Percentiles rank a stretch among this genome's conserved stretches.
These are phyloP conservation scores for Rutstroemia sp. DNA, from an alignment of 2,329 filamentous ascomycete genomes.

Conservation along the genomic window DNA sequence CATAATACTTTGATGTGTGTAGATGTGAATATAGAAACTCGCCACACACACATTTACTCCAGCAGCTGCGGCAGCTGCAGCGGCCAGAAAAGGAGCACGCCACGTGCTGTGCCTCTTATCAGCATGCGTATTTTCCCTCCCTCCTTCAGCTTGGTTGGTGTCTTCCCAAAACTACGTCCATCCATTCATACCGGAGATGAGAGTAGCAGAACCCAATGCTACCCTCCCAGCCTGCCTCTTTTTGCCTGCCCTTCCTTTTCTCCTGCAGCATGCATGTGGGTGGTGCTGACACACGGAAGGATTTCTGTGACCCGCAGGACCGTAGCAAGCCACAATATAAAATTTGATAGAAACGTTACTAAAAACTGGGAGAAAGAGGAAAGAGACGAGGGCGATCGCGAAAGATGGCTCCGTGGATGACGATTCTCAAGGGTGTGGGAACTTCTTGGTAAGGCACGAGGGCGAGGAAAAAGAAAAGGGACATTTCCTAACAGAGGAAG, in stretches of 20 bases:
- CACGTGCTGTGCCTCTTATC: conserved; percentile 9
- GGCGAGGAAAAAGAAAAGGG: neutral
- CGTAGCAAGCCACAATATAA: conserved; percentile 11
- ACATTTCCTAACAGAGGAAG: neutral
- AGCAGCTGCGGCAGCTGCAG: neutral
- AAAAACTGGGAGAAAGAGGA: neutral
- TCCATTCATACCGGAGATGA: neutral
- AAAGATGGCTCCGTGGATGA: too few species aligned
- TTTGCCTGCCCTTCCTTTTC: neutral
- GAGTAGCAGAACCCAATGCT: neutral
- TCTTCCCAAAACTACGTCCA: neutral
- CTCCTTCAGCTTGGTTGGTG: neutral
- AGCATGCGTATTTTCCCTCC: conserved; percentile 4
- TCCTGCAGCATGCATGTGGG: conserved; percentile 9
- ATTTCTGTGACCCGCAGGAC: conserved; percentile 9
- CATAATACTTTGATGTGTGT: neutral
- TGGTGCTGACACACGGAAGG: conserved; percentile 8
- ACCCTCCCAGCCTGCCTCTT: too few species aligned
- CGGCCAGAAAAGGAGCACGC: neutral
- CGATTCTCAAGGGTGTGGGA: too few species aligned
- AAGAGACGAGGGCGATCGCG: neutral
- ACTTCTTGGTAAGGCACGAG: too few species aligned
- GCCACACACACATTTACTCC: neutral
- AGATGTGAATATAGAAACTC: neutral
- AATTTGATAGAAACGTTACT: conserved; percentile 7